Base-by-base conservation (phyloP, 75 land plant species). In the Isoetes taiwanensis region DNA sequence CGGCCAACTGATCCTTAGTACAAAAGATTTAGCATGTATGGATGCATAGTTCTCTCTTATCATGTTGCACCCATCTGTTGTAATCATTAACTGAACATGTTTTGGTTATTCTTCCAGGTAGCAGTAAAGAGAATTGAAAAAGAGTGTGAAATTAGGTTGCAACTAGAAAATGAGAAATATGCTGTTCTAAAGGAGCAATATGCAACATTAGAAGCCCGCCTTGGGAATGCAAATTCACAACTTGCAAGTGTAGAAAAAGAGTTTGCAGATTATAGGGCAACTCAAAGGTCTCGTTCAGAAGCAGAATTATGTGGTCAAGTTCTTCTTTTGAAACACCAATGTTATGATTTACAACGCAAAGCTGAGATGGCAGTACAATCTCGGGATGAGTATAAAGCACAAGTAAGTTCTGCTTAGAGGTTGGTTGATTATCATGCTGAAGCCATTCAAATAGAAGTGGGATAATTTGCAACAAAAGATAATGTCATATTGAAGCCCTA, bases 91-190 rank as follows among this genome's bases (percentile, higher is more conserved):
- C n/a, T n/a, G n/a, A n/a, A n/a, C n/a, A n/a, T n/a, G n/a, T n/a
- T n/a, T n/a, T n/a, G n/a, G n/a, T n/a, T n/a, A n/a, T n/a, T n/a
- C n/a, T 48, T 34, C 14, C 50, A 68, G 65, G 65, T 54, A 37
- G 71, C 71, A 28, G 40, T 67, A 6, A 68, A 68, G 56, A 52
- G 71, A 34, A 17, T 68, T 21, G 57, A 68, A 37, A 56, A 64
- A 19, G 71, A 68, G 27, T 68, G 31, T 34, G 63, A 67, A 23
- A 63, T 59, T 41, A 37, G 64, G 3, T 17, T 67, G 1, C 56
- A 67, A 24, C 57, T 68, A 9, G 69, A 62, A 30, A 32, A 32
- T 5, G 23, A 8, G 5, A 68, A 61, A 27, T 61, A 37, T 54
- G 25, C 24, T 2, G 40, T 60, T 14, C 32, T 68, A 26, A 38